Evolutionary conservation across 2,329 filamentous ascomycete species (phyloP), one percentile per base, ranked within the genome.

Genomic region (Penicillium occitanis): DNA sequence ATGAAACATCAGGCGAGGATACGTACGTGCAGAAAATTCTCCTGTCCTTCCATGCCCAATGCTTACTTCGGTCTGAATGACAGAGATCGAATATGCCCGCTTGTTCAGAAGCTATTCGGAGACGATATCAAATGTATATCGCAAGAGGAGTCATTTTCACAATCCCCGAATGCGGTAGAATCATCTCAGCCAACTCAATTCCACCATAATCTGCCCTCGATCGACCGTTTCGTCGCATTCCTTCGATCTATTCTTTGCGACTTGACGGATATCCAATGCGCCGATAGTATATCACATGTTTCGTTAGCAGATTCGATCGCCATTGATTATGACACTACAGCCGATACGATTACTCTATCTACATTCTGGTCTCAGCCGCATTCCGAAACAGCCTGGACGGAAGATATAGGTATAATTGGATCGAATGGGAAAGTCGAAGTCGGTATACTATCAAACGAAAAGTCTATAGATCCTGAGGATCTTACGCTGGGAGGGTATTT

Each of bases 401-500:
- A 86, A 61, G 73, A 73, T 3, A 78, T 84, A 30, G 28, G 3
- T n/a, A 66, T 71, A 13, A 74, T 72, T 66, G 25, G 66, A 37
- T 67, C 70, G 55, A 69, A 67, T 1, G 82, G 87, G 58, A 86
- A 90, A 58, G 85, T 92, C 5, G 94, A 98, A 75, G 87, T 97
- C 22, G 94, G 94, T 17, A 85, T 97, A 50, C 80, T 98, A 66
- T 87, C 87, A 5, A 82, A 85, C 11, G 89, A 93, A 70, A 80
- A 81, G 3, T 72, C 77, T 19, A 71, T 69, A 14, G 88, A 92
- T 66, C 80, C 86, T 0, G 87, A 93, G 75, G 91, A 97, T 70
- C 79, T 97, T 13, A 90, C 90, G 44, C 84, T 97, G 46, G 88
- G 89, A 5, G 94, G 94, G 2, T 85, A 93, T 64, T 80, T 97